phyloP scores from a whole-genome alignment of 2,329 filamentous ascomycete genomes.

The Triangularia setosa region DNA sequence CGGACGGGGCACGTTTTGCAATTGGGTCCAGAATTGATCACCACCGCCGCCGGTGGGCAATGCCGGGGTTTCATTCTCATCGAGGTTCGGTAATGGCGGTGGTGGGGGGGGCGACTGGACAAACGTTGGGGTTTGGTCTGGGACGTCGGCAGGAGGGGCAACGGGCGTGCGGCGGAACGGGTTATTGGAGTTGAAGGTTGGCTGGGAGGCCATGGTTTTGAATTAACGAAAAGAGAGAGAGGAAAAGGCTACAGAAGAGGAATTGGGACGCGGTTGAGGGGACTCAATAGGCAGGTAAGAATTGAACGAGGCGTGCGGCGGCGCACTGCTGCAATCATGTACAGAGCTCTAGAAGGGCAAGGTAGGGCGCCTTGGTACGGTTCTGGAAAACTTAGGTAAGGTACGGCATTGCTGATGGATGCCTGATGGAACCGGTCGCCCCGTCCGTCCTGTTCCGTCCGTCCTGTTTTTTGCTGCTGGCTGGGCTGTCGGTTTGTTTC shows the following conservation, averaged over 20 bases:
- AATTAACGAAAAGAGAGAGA: background rate
- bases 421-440: background rate
- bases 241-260: background rate
- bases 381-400: background rate
- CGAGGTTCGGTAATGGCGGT: constrained; percentile 9
- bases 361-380: background rate
- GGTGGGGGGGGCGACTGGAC: background rate
- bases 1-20: constrained; percentile 31
- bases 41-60: constrained; percentile 21
- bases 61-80: constrained; percentile 13
- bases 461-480: too few relatives aligned
- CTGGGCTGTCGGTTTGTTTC: too few relatives aligned
- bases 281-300: background rate
- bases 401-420: background rate
- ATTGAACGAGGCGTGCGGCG: background rate
- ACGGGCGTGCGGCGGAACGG: constrained; percentile 47
- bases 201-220: constrained; percentile 30
- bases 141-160: constrained; percentile 22
- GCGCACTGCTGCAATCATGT: too few relatives aligned
- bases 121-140: background rate
- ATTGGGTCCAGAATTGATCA: constrained; percentile 31
- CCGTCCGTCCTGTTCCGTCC: too few relatives aligned
- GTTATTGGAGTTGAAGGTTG: constrained; percentile 43
- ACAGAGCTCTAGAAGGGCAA: background rate
- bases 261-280: too few relatives aligned